A percentile compares a stretch with the other conserved stretches of the same genome.
These are phyloP conservation scores for Boletus tomentosulus DNA, from an alignment of 768 basidiomycete species.

Conservation along the genomic window DNA sequence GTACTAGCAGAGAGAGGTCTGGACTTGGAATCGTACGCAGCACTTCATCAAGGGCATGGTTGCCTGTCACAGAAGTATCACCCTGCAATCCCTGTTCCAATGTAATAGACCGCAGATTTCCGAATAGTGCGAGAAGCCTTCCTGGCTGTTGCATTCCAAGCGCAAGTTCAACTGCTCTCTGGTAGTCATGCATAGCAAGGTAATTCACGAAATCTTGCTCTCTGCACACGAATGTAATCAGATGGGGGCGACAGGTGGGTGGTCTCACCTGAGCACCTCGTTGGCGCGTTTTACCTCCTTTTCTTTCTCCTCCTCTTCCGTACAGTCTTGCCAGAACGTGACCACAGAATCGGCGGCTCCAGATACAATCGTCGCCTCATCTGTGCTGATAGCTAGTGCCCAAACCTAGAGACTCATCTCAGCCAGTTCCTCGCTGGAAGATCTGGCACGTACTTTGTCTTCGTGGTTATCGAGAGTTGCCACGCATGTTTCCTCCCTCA, in stretches of 20 bases:
- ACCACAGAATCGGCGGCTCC: conserved; percentile 95
- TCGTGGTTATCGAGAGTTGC: conserved; percentile 95
- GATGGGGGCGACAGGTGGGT: not conserved
- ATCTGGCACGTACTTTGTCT: conserved; percentile 67
- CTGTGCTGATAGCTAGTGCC: conserved; percentile 80
- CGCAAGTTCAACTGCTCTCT: conserved; percentile 85
- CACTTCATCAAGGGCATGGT: conserved; percentile 73
- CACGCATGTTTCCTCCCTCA: conserved; percentile 81
- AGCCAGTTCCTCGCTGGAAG: not conserved
- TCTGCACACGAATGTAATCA: conserved; percentile 41
- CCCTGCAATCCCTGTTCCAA: conserved; percentile 10
- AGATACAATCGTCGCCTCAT: conserved; percentile 84
- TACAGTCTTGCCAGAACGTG: conserved; percentile 96
- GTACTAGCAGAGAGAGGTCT: conserved; percentile 78
- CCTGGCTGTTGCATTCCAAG: conserved; percentile 93
- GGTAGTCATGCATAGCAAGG: conserved; percentile 82
- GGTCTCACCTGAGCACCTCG: conserved; percentile 72
- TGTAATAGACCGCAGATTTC: conserved; percentile 44
- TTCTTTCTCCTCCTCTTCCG: conserved; percentile 74
- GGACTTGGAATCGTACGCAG: conserved; percentile 63
- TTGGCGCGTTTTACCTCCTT: conserved; percentile 70
- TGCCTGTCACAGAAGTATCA: conserved; percentile 57
- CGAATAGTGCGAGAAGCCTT: conserved; percentile 76
- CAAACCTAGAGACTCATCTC: conserved; percentile 65
- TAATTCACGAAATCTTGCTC: conserved; percentile 97